Evolutionary conservation across 306 rosid genomes (phyloP), one percentile per base, ranked within the genome.

Genomic region (Cucurbita moschata): DNA sequence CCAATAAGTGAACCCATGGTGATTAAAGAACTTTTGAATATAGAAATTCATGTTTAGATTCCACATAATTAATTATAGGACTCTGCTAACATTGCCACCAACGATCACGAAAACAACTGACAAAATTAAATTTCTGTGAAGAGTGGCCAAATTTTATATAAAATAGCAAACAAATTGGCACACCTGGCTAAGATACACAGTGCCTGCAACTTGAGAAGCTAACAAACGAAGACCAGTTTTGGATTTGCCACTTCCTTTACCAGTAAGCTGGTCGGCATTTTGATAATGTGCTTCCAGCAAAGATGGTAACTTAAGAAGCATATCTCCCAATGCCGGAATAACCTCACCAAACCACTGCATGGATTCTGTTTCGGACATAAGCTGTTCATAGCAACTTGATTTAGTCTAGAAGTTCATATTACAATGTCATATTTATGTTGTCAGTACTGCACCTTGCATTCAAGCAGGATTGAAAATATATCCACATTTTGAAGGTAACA

Each of bases 181-280:
- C 76, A 93, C 98, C 97, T 90, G 97, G 77, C 85, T 81, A 73
- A 94, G 97, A 66, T 89, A 77, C 56, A 94, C 90, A 2, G 77
- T 76, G 53, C 98, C 97, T 10, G 90, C 59, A 79, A 87, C 81
- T 67, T 94, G 92, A 15, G 95, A 86, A 78, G 75, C 77, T 52
- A 94, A 80, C 52, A 90, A 74, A 74, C 98, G 91, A 68, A 94
- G 93, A 63, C 87, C 86, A 65, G 89, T 82, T 64, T 73, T 71
- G 72, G 60, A 56, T 13, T 12, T 60, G 53, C 50, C 54, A 75
- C 78, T 76, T 38, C 74, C 79, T 64, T 71, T 86, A 81, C 72
- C 67, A 8, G 73, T 7, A 77, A 79, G 19, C 64, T 14, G 74
- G 65, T 81, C 83, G 2, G 90, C 82, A 73, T 75, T 83, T 76